phyloP scores from a whole-genome alignment of 176 grass and related monocot genomes.

The Neostapfia colusana region DNA sequence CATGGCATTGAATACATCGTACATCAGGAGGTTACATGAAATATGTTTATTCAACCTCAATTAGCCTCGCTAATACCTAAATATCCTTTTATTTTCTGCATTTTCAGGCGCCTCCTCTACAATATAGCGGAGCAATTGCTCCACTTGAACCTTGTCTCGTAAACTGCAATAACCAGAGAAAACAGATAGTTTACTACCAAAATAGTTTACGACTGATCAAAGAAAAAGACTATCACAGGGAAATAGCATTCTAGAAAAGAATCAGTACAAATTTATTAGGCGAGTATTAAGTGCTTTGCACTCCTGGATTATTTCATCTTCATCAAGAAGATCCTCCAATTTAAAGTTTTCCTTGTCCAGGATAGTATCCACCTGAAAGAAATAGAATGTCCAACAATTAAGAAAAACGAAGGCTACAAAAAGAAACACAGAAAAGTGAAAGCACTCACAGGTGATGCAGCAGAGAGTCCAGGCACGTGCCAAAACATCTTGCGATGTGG shows the following conservation, averaged over 20 bases:
- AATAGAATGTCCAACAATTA: slow-evolving; percentile 23
- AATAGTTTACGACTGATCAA: background rate
- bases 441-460: slow-evolving; percentile 78
- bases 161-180: slow-evolving; percentile 58
- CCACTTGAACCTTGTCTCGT: slow-evolving; percentile 75
- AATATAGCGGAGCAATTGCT: slow-evolving; percentile 78
- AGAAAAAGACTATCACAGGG: slow-evolving; percentile 3
- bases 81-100: slow-evolving; percentile 86
- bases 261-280: slow-evolving; percentile 89
- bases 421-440: slow-evolving; percentile 19
- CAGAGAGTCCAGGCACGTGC: slow-evolving; percentile 80
- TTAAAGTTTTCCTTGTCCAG: slow-evolving; percentile 94
- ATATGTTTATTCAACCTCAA: background rate
- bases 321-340: slow-evolving; percentile 87
- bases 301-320: slow-evolving; percentile 99
- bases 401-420: slow-evolving; percentile 3
- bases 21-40: slow-evolving; percentile 6
- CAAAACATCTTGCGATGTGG: slow-evolving; percentile 80
- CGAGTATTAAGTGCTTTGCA: slow-evolving; percentile 95
- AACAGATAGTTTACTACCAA: slow-evolving; percentile 18
- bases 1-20: slow-evolving; percentile 28
- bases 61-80: slow-evolving; percentile 54
- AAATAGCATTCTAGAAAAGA: slow-evolving; percentile 36
- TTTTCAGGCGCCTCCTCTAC: slow-evolving; percentile 79
- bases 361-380: slow-evolving; percentile 92